These are phyloP conservation scores for Skeletonema menzelii DNA, from an alignment of 108 stramenopile genomes.

Conservation along the genomic window DNA sequence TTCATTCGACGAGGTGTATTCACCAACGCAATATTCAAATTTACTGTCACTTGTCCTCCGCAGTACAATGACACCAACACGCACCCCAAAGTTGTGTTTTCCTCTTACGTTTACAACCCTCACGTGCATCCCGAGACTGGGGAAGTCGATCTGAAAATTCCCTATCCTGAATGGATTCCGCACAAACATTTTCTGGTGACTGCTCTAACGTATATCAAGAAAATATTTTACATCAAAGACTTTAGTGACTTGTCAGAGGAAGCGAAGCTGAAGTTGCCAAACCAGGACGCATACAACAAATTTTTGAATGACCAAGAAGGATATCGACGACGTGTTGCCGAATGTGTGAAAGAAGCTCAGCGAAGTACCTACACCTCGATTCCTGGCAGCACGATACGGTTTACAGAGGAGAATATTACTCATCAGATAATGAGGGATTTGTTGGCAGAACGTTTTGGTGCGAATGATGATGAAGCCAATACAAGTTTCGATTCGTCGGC, in stretches of 20 bases:
- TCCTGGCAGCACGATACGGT: constrained; percentile 63
- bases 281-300: constrained; percentile 63
- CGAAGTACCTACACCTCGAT: constrained; percentile 75
- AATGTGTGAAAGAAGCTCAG: constrained; percentile 78
- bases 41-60: constrained; percentile 75
- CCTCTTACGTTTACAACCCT: constrained; percentile 86
- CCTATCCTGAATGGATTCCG: constrained; percentile 90
- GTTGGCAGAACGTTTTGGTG: constrained; percentile 64
- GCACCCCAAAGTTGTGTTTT: constrained; percentile 84
- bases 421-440: constrained; percentile 77
- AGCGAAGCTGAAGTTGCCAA: constrained; percentile 30
- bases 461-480: background rate
- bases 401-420: constrained; percentile 63
- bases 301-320: constrained; percentile 56
- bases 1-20: constrained; percentile 91
- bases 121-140: constrained; percentile 86
- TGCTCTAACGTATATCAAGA: constrained; percentile 94
- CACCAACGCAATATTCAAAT: constrained; percentile 95
- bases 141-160: constrained; percentile 73
- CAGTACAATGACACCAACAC: constrained; percentile 88
- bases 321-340: constrained; percentile 67
- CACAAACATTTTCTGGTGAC: constrained; percentile 89
- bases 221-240: constrained; percentile 94
- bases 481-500: constrained; percentile 7
- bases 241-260: constrained; percentile 62